A percentile compares a stretch with the other conserved stretches of the same genome.
These are phyloP conservation scores for Ilex aquifolium DNA, from an alignment of 257 asterid species.

Conservation along the genomic window DNA sequence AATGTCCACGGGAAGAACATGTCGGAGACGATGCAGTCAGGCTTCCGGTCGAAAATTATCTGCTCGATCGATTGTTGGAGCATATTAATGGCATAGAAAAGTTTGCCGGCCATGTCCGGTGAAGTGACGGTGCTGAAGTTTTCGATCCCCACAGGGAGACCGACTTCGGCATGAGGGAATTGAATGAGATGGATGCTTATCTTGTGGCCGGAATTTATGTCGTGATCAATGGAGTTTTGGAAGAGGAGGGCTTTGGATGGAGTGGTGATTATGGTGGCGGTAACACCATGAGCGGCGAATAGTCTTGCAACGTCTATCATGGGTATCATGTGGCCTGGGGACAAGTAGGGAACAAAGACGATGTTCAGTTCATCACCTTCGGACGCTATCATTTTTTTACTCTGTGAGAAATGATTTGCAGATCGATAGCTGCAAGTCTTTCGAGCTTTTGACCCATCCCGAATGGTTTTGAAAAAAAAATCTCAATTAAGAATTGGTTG, in stretches of 20 bases:
- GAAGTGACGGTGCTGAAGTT: conserved; percentile 20
- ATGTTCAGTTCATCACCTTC: not conserved
- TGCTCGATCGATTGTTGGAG: conserved; percentile 17
- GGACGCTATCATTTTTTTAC: not conserved
- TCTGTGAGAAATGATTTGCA: no score
- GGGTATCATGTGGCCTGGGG: conserved; percentile 28
- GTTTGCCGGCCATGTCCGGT: not conserved
- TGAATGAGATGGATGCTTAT: conserved; percentile 15
- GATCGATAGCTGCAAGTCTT: no score
- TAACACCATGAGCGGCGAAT: conserved; percentile 23
- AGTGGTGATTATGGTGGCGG: conserved; percentile 23
- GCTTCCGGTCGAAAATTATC: not conserved
- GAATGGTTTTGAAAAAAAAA: no score
- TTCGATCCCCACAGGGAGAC: conserved; percentile 36
- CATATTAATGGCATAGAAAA: not conserved
- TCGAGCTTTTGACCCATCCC: no score
- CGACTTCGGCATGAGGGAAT: conserved; percentile 20
- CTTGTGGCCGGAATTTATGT: conserved; percentile 8
- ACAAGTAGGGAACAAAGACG: conserved; percentile 22
- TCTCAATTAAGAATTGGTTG: no score
- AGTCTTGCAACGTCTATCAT: conserved; percentile 30
- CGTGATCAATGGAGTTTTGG: conserved; percentile 7
- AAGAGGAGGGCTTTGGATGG: conserved; percentile 16
- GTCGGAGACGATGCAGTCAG: no score
- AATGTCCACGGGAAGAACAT: no score